Evolutionary conservation across 345 rosid genomes (phyloP).

Genomic region (Salix viminalis): DNA sequence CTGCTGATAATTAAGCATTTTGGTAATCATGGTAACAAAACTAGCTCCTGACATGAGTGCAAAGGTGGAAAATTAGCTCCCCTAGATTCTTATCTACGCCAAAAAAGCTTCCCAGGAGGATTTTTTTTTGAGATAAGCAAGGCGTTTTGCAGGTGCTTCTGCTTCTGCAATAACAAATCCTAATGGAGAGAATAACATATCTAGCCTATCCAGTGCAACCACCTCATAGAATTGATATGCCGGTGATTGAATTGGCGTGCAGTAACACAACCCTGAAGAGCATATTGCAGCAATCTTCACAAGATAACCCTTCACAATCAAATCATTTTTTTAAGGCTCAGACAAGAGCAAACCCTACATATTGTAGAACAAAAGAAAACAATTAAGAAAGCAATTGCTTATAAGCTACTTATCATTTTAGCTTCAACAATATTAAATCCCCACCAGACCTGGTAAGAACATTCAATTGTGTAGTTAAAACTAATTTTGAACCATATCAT

Average conservation of each 20-base stretch:
- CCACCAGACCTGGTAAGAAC: constrained; percentile 18
- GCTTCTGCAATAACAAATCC: not conserved
- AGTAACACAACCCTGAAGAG: not conserved
- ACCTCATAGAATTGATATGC: not conserved
- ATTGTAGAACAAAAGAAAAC: not conserved
- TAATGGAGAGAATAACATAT: not conserved
- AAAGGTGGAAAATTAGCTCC: not conserved
- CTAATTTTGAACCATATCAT: not conserved
- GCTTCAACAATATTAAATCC: constrained; percentile 2
- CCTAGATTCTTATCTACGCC: too few species aligned
- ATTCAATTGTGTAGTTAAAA: not conserved
- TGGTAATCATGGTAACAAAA: not conserved
- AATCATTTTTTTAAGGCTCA: not conserved
- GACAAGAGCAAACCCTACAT: not conserved
- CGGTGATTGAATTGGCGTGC: not conserved
- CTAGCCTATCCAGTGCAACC: not conserved
- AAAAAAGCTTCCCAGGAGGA: not conserved
- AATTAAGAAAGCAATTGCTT: constrained; percentile 20
- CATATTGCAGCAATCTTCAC: not conserved
- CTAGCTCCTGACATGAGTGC: not conserved
- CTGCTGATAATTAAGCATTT: not conserved
- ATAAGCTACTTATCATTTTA: constrained; percentile 25
- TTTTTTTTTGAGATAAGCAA: not conserved
- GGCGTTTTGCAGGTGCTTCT: not conserved
- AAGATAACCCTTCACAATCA: not conserved